Conservation (phyloP, 805 yeast species). For the Candida qinlingensis region DNA sequence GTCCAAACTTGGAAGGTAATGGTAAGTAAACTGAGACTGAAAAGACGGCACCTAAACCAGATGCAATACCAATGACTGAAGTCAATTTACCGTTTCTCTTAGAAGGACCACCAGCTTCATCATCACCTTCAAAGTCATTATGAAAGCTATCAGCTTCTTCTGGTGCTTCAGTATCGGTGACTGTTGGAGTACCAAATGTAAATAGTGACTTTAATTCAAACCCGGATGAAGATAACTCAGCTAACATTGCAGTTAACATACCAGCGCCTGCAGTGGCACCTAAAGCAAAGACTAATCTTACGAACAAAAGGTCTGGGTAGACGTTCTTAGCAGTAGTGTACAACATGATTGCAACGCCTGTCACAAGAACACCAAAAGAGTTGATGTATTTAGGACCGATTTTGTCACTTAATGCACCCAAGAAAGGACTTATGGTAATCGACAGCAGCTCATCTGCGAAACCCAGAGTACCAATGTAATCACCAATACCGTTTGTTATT, state of each 20-base stretch:
- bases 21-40: constrained; percentile 52
- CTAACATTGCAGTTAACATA: constrained; percentile 55
- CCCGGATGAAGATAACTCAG: constrained; percentile 47
- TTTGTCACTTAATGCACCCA: constrained; percentile 60
- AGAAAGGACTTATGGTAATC: constrained; percentile 49
- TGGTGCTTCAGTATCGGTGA: background rate
- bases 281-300: constrained; percentile 52
- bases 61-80: constrained; percentile 54
- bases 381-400: constrained; percentile 55
- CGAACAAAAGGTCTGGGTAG: constrained; percentile 45
- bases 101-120: constrained; percentile 7
- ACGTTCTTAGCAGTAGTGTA: constrained; percentile 43
- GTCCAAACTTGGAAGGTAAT: constrained; percentile 47
- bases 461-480: constrained; percentile 43
- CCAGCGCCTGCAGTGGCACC: constrained; percentile 54
- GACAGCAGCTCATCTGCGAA: constrained; percentile 57
- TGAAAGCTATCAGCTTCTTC: constrained; percentile 1
- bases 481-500: constrained; percentile 31
- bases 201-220: constrained; percentile 25
- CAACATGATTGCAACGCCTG: constrained; percentile 42
- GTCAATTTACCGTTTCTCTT: constrained; percentile 49
- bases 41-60: constrained; percentile 66
- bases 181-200: constrained; percentile 8
- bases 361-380: constrained; percentile 40
- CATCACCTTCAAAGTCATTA: constrained; percentile 8